phyloP scores from a whole-genome alignment of 2,329 filamentous ascomycete genomes.

The Fusarium virguliforme region DNA sequence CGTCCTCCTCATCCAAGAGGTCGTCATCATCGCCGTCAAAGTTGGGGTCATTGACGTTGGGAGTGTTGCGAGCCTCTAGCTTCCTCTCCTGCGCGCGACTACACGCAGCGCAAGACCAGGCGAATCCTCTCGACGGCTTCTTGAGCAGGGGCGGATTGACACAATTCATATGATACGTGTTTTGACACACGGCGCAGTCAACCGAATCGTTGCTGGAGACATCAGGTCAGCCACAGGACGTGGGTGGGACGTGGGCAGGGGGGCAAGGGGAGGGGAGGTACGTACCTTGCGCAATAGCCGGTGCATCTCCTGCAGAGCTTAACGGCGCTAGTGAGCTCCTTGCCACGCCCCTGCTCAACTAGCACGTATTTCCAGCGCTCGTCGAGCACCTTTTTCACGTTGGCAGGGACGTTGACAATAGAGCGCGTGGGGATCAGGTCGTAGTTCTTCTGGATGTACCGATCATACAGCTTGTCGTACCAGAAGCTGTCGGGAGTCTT shows the following conservation, averaged over 20 bases:
- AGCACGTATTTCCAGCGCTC: conserved; percentile 97
- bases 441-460: conserved; percentile 98
- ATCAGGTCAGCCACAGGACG: conserved; percentile 47
- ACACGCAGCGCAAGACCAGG: conserved; percentile 97
- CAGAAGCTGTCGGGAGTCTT: conserved; percentile 91
- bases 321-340: conserved; percentile 95
- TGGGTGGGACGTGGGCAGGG: conserved; percentile 42
- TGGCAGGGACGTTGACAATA: conserved; percentile 96
- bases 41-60: conserved; percentile 79
- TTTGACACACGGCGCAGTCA: conserved; percentile 93
- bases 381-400: conserved; percentile 95
- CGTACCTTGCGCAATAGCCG: conserved; percentile 90
- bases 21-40: conserved; percentile 78
- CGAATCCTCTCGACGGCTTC: conserved; percentile 97
- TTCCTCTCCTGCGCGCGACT: conserved; percentile 96
- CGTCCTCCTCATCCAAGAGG: conserved; percentile 79
- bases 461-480: conserved; percentile 98
- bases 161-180: conserved; percentile 99
- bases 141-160: conserved; percentile 92
- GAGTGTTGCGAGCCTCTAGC: conserved; percentile 90
- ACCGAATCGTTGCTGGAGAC: conserved; percentile 86
- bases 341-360: conserved; percentile 92
- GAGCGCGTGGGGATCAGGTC: conserved; percentile 93
- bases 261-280: conserved; percentile 49
- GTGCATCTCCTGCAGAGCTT: conserved; percentile 96